These are phyloP conservation scores for Arctium lappa DNA, from an alignment of 129 eudicot genomes.

Conservation along the genomic window DNA sequence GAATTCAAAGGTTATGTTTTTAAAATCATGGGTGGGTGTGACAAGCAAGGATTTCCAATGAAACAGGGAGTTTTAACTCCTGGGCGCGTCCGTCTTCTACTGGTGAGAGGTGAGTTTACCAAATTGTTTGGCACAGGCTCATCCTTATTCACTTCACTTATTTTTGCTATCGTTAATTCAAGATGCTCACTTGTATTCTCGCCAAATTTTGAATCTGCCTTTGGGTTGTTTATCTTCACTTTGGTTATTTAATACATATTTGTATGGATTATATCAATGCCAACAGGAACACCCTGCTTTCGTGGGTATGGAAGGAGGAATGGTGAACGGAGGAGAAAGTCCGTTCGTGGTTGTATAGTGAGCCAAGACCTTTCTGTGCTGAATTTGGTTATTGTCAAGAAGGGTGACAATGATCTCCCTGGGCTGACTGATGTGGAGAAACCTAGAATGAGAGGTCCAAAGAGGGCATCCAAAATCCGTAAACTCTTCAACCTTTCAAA, in stretches of 20 bases:
- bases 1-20: conserved; percentile 40
- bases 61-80: conserved; percentile 40
- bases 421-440: conserved; percentile 68
- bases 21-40: conserved; percentile 50
- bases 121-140: neutral
- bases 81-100: conserved; percentile 45
- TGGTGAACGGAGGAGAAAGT: conserved; percentile 67
- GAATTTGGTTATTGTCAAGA: conserved; percentile 65
- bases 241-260: too few species aligned
- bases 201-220: neutral
- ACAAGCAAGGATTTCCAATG: conserved; percentile 45
- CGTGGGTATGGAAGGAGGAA: conserved; percentile 63
- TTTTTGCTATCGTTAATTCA: neutral
- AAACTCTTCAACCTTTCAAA: conserved; percentile 65
- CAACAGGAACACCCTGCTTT: conserved; percentile 53
- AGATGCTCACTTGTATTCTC: neutral
- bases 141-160: neutral
- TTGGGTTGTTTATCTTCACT: neutral
- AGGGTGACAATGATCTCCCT: conserved; percentile 72
- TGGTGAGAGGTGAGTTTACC: conserved; percentile 28
- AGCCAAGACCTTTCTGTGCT: conserved; percentile 64
- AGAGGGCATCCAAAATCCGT: conserved; percentile 73
- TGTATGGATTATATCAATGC: neutral
- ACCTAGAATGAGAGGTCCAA: conserved; percentile 79
- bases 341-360: conserved; percentile 66